A percentile compares a stretch with the other conserved stretches of the same genome.
These are phyloP conservation scores for Astrothelium macrocarpum DNA, from an alignment of 495 filamentous ascomycete genomes.

Conservation along the genomic window DNA sequence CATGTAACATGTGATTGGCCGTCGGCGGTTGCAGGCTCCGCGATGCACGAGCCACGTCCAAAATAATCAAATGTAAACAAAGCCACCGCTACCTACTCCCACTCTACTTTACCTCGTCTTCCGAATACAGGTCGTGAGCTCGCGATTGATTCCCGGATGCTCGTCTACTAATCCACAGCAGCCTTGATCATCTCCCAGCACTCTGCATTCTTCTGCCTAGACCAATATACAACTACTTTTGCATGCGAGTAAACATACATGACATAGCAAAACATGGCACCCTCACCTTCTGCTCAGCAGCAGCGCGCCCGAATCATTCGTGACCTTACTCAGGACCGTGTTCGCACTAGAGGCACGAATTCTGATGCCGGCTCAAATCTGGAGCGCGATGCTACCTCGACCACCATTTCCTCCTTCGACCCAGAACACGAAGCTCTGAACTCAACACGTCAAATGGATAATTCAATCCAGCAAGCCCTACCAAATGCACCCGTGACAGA, in stretches of 20 bases:
- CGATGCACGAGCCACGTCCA: not conserved
- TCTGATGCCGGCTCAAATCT: not conserved
- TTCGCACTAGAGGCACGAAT: not conserved
- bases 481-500: not conserved
- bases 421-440: slow-evolving; percentile 1
- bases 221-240: not conserved
- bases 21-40: not conserved
- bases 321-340: not conserved
- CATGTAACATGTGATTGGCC: not conserved
- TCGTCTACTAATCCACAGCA: not conserved
- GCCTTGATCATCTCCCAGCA: not conserved
- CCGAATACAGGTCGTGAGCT: not conserved
- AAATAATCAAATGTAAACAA: not conserved
- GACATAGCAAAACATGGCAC: not conserved
- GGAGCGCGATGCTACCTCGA: not conserved
- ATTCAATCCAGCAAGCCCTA: not conserved
- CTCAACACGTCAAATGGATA: slow-evolving; percentile 4
- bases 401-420: not conserved
- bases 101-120: not conserved
- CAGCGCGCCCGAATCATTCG: slow-evolving; percentile 3
- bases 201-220: not conserved
- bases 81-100: not conserved
- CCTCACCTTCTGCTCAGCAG: slow-evolving; percentile 1
- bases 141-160: not conserved
- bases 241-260: not conserved